phyloP scores from a whole-genome alignment of 352 stramenopile genomes.

The Plasmopara halstedii region DNA sequence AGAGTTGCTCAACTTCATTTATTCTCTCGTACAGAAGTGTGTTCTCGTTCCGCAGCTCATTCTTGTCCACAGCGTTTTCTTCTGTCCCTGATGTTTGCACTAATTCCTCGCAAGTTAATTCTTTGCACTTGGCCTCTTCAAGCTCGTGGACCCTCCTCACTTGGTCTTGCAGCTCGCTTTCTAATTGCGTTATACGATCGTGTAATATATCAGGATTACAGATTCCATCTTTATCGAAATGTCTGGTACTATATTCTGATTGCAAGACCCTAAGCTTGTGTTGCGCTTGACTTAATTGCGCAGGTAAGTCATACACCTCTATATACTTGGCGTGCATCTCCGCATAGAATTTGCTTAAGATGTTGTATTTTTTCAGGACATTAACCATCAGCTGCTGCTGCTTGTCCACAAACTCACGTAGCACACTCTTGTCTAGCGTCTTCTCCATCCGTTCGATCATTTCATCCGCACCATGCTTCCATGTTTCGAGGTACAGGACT shows the following conservation, averaged over 20 bases:
- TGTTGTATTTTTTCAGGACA: constrained; percentile 32
- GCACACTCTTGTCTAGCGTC: constrained; percentile 50
- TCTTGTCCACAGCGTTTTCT: constrained; percentile 5
- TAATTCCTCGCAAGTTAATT: constrained; percentile 7
- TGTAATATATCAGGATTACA: constrained; percentile 12
- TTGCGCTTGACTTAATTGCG: constrained; percentile 32
- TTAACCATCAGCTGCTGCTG: constrained; percentile 25
- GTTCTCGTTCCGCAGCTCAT: constrained; percentile 47
- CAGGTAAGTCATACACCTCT: constrained; percentile 35
- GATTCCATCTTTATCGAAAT: not conserved
- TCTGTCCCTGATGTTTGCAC: not conserved
- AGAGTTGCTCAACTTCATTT: constrained; percentile 66
- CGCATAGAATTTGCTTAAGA: constrained; percentile 33
- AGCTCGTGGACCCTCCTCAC: constrained; percentile 35
- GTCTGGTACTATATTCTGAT: constrained; percentile 20
- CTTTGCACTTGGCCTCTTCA: constrained; percentile 23
- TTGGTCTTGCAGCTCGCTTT: constrained; percentile 38
- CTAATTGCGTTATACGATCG: constrained; percentile 39
- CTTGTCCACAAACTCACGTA: constrained; percentile 37
- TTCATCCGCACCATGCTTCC: constrained; percentile 68
- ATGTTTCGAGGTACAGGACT: constrained; percentile 88
- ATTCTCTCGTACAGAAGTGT: constrained; percentile 54
- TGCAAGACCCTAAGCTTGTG: constrained; percentile 46
- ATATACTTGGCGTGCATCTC: constrained; percentile 48
- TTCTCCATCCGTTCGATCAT: constrained; percentile 57